A percentile compares a stretch with the other conserved stretches of the same genome.
These are phyloP conservation scores for Myriosclerotinia curreyana DNA, from an alignment of 2,329 filamentous ascomycete genomes.

Conservation along the genomic window DNA sequence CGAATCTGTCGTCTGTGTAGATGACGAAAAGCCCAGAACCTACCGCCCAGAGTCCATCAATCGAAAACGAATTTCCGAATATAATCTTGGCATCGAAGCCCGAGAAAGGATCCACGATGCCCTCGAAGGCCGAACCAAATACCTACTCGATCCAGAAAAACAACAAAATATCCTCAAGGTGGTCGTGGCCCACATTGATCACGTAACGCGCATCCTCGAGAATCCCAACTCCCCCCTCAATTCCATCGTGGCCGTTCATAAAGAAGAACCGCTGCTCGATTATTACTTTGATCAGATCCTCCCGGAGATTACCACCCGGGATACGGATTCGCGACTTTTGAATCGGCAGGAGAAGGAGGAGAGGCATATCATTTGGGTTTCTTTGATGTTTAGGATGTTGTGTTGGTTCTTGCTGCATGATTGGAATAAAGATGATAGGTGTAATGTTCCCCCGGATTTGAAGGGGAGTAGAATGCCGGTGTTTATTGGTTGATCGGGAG, in stretches of 20 bases:
- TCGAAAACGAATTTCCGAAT: slow-evolving; percentile 12
- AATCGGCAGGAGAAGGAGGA: slow-evolving; percentile 29
- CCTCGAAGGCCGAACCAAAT: slow-evolving; percentile 31
- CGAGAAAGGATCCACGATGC: slow-evolving; percentile 36
- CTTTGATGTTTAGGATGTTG: slow-evolving; percentile 55
- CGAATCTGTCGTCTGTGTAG: slow-evolving; percentile 22
- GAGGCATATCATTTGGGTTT: slow-evolving; percentile 50
- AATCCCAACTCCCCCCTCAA: slow-evolving; percentile 41
- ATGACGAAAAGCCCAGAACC: slow-evolving; percentile 19
- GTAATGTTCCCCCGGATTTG: slow-evolving; percentile 53
- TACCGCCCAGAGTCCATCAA: no score
- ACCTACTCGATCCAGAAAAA: slow-evolving; percentile 25
- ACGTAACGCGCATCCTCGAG: slow-evolving; percentile 46
- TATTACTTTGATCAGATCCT: slow-evolving; percentile 51
- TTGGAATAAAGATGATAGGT: slow-evolving; percentile 53
- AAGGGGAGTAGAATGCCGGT: slow-evolving; percentile 55
- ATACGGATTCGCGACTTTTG: slow-evolving; percentile 27
- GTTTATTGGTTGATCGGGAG: slow-evolving; percentile 46
- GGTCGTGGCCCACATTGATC: slow-evolving; percentile 32
- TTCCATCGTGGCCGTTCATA: slow-evolving; percentile 44
- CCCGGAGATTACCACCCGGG: slow-evolving; percentile 42
- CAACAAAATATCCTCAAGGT: slow-evolving; percentile 33
- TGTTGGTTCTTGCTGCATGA: slow-evolving; percentile 58
- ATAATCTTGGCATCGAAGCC: slow-evolving; percentile 28
- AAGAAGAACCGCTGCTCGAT: slow-evolving; percentile 50